phyloP scores from a whole-genome alignment of 2,329 filamentous ascomycete species.

The Pseudogymnoascus sp. region DNA sequence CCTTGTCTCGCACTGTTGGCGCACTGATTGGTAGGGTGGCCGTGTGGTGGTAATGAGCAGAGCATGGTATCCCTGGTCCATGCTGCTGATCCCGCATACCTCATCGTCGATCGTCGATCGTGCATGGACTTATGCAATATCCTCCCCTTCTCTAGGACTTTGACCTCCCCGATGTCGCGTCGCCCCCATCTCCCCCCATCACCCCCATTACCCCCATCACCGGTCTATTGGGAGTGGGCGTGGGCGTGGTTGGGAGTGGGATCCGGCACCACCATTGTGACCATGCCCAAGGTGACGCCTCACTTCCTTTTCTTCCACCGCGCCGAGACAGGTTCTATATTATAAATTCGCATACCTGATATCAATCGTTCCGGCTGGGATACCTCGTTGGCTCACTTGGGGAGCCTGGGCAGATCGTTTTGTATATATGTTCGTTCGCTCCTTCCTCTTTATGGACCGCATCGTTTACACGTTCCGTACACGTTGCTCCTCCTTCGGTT shows the following conservation, averaged over 20 bases:
- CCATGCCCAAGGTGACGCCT: background rate
- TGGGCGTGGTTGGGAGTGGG: background rate
- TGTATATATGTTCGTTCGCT: conserved; percentile 5
- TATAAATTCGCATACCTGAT: background rate
- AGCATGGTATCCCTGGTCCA: conserved; percentile 7
- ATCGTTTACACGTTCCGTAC: background rate
- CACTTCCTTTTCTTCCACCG: background rate
- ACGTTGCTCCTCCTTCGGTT: background rate
- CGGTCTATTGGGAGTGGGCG: background rate
- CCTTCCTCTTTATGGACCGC: background rate
- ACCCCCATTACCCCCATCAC: background rate
- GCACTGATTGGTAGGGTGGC: conserved; percentile 5
- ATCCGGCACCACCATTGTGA: background rate
- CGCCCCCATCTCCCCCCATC: background rate
- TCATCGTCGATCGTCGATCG: conserved; percentile 8
- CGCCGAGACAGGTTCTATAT: conserved; percentile 9
- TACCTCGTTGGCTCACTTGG: background rate
- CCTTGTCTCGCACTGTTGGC: background rate
- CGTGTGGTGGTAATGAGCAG: conserved; percentile 3
- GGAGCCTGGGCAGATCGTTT: background rate
- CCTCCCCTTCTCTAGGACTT: background rate
- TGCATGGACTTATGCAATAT: background rate
- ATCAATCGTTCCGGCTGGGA: background rate
- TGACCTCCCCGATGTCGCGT: conserved; percentile 1
- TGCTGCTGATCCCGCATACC: conserved; percentile 3